Base-by-base conservation (phyloP, 1,139 yeast genomes). In the Yamadazyma membranifaciens region DNA sequence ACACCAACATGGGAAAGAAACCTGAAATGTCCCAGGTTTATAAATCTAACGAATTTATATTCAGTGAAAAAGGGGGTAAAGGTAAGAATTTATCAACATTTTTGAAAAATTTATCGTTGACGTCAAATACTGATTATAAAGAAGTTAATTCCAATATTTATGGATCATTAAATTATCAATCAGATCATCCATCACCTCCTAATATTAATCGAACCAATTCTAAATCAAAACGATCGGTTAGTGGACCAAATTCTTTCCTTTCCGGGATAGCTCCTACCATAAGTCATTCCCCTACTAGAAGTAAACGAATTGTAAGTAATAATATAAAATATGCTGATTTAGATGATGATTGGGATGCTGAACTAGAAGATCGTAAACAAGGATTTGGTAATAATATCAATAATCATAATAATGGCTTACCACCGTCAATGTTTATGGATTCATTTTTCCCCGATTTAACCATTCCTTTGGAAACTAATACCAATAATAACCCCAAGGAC, bases 331-430 rank as follows among this genome's bases (percentile, higher is more conserved):
- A 79, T 50, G 65, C 76, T 15, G 95, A 87, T 55, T 61, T 81
- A 37, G 96, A 88, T 57, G 95, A 86, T 53, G 96, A 88, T 60
- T 89, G 96, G 97, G 91, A 88, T 57, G 94, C 95, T 4, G 85
- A 81, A 31, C 71, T 88, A 34, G 88, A 84, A 47, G 84, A 71
- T 5, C 44, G 37, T 11, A 48, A 66, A 37, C 38, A 44, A 40
- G 46, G 45, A 22, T 50, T 49, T 36, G 52, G 52, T 10, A 47
- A 45, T 27, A 41, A 44, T n/a, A 24, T 37, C 16, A 36, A 33
- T 10, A 34, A 36, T 29, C 37, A 32, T 12, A 17, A 28, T 20
- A 25, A 25, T 25, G 10, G 11, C 10, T 6, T 20, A 20, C 24
- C 24, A 40, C 73, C 73, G 6, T 58, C 63, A 40, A 62, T 64